Evolutionary conservation across 208 protist species (phyloP), one percentile per base, ranked within the genome.

Genomic region (Balamuthia mandrillaris): DNA sequence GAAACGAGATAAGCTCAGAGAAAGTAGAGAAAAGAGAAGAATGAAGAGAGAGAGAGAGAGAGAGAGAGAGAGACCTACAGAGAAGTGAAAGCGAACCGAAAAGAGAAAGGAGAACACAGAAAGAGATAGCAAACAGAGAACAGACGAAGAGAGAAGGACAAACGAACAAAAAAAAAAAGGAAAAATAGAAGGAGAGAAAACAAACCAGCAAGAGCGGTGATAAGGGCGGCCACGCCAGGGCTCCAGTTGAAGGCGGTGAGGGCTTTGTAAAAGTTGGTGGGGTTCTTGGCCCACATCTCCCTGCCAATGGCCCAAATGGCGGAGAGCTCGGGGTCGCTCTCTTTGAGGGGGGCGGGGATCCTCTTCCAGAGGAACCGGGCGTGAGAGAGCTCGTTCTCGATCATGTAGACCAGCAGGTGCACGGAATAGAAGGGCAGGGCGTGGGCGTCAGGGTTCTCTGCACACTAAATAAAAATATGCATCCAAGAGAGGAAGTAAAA

Each of bases 361-460:
- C 75, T 37, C 56, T 44, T 35, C 75, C 75, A 83, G 54, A 83
- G 41, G 41, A 83, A 83, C 4, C 75, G 75, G 3, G 75, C 75
- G 27, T 65, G 41, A 39, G 61, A 39, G 31, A 83, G 33, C 21
- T 83, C 75, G 21, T 83, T 83, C 10, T 83, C 54, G 29, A 83
- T 83, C 37, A 83, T n/a, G 54, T 83, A 83, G n/a, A 56, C 37
- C 2, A 83, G 49, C 24, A 83, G 41, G 27, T 83, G 75, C 0
- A 44, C 33, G 35, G 37, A 21, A 31, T 83, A 83, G 24, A 83
- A 56, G 18, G 75, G 75, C 54, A 21, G 24, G 2, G 35, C 6
- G 51, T 83, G n/a, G n/a, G n/a, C 75, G 16, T 83, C 66, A n/a
- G 75, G 56, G 27, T 83, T 83, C 56, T 83, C 75, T 7, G 75